Evolutionary conservation across 805 yeast species (phyloP), one percentile per base, ranked within the genome.

Genomic region (Deakozyma indianensis): DNA sequence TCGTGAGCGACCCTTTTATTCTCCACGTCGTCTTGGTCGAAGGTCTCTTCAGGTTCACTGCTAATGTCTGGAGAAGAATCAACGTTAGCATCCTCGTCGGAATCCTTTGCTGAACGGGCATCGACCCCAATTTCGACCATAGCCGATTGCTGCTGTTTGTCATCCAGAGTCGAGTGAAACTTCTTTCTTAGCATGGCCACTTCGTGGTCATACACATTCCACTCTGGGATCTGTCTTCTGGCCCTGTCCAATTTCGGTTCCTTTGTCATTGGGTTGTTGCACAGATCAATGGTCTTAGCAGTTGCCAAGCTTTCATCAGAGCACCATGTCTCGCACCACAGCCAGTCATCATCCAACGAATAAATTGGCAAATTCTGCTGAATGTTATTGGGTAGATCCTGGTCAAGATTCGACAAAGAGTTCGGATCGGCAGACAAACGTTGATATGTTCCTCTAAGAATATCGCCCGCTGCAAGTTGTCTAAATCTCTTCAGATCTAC

Each of bases 301-400:
- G 65, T 63, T 45, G 58, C 59, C 47, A 80, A 62, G 27, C 75
- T 65, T 43, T 71, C 80, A 50, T 78, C 83, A 24, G 78, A 69
- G 60, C 95, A 83, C 95, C 95, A 85, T 0, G 95, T 85, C 56
- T 85, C 95, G 63, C 94, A 86, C 95, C 95, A 86, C 32, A 84
- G 65, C 94, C 94, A 85, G 41, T 83, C 88, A 52, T 80, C 80
- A 2, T 86, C 83, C 41, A 85, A 65, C 5, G 92, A 79, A 55
- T 67, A 73, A 18, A 86, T 86, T 43, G 79, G 80, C 24, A 90
- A 61, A 23, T 62, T 60, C 21, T 67, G 54, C 61, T 92, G 97
- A 53, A 88, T 53, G 56, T 84, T 83, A 61, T 90, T 92, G n/a
- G 96, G 87, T 49, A 90, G 70, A 58, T 92, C 97, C 59, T 90